Conservation (phyloP, 1,284 basidiomycete species). For the Caloboletus inedulis region DNA sequence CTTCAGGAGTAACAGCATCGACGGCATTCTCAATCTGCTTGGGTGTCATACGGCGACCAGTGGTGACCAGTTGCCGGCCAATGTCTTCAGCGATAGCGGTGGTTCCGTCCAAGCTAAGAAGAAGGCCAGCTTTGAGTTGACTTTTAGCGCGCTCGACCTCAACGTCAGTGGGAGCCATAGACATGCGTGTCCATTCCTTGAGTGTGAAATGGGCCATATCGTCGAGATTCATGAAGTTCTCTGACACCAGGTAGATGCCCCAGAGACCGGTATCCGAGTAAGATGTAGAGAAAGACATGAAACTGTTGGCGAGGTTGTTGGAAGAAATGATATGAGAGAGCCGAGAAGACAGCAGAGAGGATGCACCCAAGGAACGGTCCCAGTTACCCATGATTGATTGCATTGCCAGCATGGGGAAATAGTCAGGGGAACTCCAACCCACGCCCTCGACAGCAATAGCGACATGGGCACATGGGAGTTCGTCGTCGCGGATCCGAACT, state of each 20-base stretch:
- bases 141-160: conserved; percentile 98
- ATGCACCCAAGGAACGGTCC: conserved; percentile 95
- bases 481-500: conserved; percentile 94
- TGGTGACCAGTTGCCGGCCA: conserved; percentile 94
- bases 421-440: conserved; percentile 96
- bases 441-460: conserved; percentile 98
- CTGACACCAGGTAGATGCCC: conserved; percentile 97
- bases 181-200: conserved; percentile 97
- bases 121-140: conserved; percentile 92
- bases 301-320: conserved; percentile 98
- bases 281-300: conserved; percentile 99
- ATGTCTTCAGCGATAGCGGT: conserved; percentile 98
- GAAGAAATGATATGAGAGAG: conserved; percentile 90
- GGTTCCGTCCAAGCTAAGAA: conserved; percentile 90
- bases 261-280: conserved; percentile 99
- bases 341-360: conserved; percentile 85
- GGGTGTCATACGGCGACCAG: conserved; percentile 86
- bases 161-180: conserved; percentile 75
- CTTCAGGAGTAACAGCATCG: conserved; percentile 84
- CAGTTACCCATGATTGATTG: conserved; percentile 99
- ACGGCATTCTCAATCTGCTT: conserved; percentile 93
- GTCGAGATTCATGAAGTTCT: conserved; percentile 92
- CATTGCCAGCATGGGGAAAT: conserved; percentile 99
- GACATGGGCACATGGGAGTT: conserved; percentile 84
- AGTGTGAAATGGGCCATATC: conserved; percentile 94